Evolutionary conservation across 352 stramenopile genomes (phyloP), one percentile per base, ranked within the genome.

Genomic region (Globisporangium echinulatum): DNA sequence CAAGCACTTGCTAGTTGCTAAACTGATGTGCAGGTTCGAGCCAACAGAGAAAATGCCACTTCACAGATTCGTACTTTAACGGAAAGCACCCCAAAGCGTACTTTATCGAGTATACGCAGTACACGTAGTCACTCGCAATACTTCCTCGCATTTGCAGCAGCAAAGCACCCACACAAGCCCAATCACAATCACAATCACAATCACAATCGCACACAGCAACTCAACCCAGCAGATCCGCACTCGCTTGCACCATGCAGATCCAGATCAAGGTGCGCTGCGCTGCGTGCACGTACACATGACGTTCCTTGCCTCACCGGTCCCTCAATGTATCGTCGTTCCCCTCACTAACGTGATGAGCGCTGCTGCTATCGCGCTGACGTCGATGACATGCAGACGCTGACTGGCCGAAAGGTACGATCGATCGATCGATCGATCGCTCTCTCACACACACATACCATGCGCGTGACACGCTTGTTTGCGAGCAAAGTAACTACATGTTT

Each of bases 221-320:
- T 44, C 40, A 44, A 8, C 1, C 40, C 7, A 44, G 50, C 17
- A 19, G 36, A 50, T 9, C 37, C 49, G 40, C 17, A 51, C 36
- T 33, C 49, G 43, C 43, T 19, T 17, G 59, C 19, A 66, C 50
- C 52, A 92, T 92, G 82, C 82, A 92, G 78, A 92, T 92, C 68
- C 79, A 89, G 69, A 92, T 92, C 70, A 92, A 92, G 82, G 82
- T 89, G 62, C 56, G 33, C n/a, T 89, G 62, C 56, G 33, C n/a
- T 54, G 10, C 13, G 7, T 53, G 25, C n/a, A 43, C 39, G 14
- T 4, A 52, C n/a, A n/a, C 7, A 54, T 4, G 43, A 25, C 50
- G 47, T 33, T 33, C 25, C 25, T 33, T 33, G 25, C 25, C 25
- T 33, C 25, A 33, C 25, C 3, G 25, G 25, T 33, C 25, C 25